phyloP scores from a whole-genome alignment of 2,329 filamentous ascomycete species.

The Westerdykella ornata region DNA sequence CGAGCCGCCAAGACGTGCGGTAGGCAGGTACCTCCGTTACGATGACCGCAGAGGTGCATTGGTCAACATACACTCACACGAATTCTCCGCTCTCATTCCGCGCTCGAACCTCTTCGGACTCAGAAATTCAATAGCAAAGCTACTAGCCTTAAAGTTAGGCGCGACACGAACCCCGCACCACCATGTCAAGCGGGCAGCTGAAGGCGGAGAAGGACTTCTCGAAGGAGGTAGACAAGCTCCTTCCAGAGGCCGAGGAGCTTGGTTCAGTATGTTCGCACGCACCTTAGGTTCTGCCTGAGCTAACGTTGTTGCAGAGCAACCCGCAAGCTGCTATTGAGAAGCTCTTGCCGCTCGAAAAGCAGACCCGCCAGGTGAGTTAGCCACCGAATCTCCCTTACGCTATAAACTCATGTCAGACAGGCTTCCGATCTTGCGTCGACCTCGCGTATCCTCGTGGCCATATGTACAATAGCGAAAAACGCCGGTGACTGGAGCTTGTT shows the following conservation, averaged over 20 bases:
- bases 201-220: slow-evolving; percentile 99
- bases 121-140: not conserved
- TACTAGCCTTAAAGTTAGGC: too few species aligned
- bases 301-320: slow-evolving; percentile 52
- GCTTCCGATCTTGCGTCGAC: slow-evolving; percentile 94
- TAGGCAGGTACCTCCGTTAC: too few species aligned
- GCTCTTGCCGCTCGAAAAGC: slow-evolving; percentile 85
- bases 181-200: slow-evolving; percentile 73
- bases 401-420: slow-evolving; percentile 42
- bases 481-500: slow-evolving; percentile 87
- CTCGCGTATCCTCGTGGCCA: slow-evolving; percentile 75
- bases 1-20: too few species aligned
- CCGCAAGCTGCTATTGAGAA: slow-evolving; percentile 88
- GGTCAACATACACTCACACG: too few species aligned
- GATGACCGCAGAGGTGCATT: too few species aligned
- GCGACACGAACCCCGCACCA: slow-evolving; percentile 19
- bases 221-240: slow-evolving; percentile 87
- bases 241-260: slow-evolving; percentile 84
- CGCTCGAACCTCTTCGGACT: not conserved
- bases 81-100: too few species aligned
- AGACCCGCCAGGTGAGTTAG: slow-evolving; percentile 75
- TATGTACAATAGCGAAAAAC: slow-evolving; percentile 92
- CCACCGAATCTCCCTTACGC: slow-evolving; percentile 2
- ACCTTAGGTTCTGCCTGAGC: slow-evolving; percentile 10
- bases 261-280: slow-evolving; percentile 59